Conservation (phyloP, 371 early-diverging fungal genomes). For the Mortierella sp. region DNA sequence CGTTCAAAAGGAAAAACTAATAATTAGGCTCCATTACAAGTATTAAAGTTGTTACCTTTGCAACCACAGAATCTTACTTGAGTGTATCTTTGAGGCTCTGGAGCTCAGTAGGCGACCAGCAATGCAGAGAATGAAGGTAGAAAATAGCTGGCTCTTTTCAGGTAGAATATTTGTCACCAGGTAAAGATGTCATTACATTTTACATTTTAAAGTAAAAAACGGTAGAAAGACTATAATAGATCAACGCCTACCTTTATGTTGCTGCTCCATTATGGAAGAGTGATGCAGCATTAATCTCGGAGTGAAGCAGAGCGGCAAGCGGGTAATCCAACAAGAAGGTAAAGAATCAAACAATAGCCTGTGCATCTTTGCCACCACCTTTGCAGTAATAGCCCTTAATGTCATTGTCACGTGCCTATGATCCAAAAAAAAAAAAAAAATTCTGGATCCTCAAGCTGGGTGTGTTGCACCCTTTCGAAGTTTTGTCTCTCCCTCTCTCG, state of each 20-base stretch:
- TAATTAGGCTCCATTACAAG: neutral
- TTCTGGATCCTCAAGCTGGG: no score
- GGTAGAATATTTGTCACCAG: neutral
- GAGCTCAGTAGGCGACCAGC: slow-evolving; percentile 25
- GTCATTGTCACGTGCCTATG: no score
- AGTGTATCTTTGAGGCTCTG: slow-evolving; percentile 18
- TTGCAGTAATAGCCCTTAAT: no score
- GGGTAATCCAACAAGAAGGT: no score
- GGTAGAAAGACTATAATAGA: neutral
- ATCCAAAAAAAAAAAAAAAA: neutral
- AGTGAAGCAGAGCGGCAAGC: no score
- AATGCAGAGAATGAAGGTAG: slow-evolving; percentile 23
- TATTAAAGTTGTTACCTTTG: neutral
- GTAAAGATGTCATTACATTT: neutral
- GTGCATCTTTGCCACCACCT: no score
- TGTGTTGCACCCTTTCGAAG: no score
- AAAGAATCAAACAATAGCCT: no score
- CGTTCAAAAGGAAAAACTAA: neutral
- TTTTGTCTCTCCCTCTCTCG: neutral
- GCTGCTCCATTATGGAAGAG: neutral
- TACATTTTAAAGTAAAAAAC: neutral
- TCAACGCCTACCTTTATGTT: neutral
- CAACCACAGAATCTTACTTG: slow-evolving; percentile 7
- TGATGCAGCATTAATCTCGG: neutral
- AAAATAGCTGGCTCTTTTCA: slow-evolving; percentile 9